These are phyloP conservation scores for Fusarium anthophilum DNA, from an alignment of 2,329 filamentous ascomycete genomes.

Conservation along the genomic window DNA sequence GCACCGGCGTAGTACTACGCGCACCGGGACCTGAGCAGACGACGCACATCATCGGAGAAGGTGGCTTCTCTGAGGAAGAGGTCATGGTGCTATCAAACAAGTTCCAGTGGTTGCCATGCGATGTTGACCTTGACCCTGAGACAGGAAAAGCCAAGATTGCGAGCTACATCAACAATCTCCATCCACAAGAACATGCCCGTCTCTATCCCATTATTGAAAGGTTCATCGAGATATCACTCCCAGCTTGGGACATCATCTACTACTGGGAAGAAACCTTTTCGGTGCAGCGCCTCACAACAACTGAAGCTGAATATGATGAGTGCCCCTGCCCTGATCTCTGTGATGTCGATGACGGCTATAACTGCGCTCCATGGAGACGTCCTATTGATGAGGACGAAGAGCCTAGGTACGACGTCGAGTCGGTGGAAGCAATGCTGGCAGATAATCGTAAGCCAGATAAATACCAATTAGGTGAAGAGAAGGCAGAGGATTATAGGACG, in stretches of 20 bases:
- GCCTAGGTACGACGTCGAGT: neutral
- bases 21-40: neutral
- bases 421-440: neutral
- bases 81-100: neutral
- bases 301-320: neutral
- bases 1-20: neutral
- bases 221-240: neutral
- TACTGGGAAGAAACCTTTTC: neutral
- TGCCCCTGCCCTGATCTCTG: neutral
- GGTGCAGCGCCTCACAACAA: neutral
- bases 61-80: neutral
- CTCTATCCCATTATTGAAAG: neutral
- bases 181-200: neutral
- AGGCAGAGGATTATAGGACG: neutral
- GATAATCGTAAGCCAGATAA: neutral
- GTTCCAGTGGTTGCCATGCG: neutral
- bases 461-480: neutral
- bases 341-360: neutral
- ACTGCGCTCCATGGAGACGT: neutral
- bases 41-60: neutral
- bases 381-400: neutral
- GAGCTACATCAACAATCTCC: conserved; percentile 15
- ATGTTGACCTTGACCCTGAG: neutral
- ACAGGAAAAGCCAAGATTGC: neutral
- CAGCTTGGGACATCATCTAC: neutral